phyloP scores from a whole-genome alignment of 2,329 filamentous ascomycete species.

The Cladosporium sp. region DNA sequence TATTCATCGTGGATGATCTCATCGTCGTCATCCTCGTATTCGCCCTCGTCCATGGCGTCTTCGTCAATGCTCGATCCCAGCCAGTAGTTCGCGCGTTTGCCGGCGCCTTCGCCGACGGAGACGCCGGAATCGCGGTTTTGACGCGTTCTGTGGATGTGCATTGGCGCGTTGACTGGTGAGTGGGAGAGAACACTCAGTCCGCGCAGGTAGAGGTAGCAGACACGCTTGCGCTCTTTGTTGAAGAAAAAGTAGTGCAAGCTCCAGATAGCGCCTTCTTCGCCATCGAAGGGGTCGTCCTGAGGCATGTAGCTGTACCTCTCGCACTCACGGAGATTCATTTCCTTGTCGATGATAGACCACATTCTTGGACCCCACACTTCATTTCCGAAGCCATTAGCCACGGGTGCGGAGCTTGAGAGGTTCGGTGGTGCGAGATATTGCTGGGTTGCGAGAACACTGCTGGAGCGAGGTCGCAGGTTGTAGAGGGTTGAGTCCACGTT shows the following conservation, averaged over 20 bases:
- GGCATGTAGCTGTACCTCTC: conserved; percentile 86
- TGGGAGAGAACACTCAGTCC: conserved; percentile 74
- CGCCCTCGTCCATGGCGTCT: conserved; percentile 14
- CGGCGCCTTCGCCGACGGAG: conserved; percentile 51
- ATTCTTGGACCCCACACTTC: conserved; percentile 76
- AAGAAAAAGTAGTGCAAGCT: conserved; percentile 97
- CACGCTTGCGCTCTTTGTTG: conserved; percentile 85
- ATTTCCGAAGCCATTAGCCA: conserved; percentile 21
- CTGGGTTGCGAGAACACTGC: conserved; percentile 15
- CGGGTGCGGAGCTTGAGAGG: conserved; percentile 22
- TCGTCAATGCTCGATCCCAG: conserved; percentile 50
- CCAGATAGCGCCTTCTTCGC: conserved; percentile 92
- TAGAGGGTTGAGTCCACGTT: conserved; percentile 82
- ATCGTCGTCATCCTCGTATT: conserved; percentile 30
- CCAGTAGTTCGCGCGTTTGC: conserved; percentile 85
- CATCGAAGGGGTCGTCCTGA: conserved; percentile 83
- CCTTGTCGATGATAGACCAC: conserved; percentile 88
- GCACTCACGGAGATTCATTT: conserved; percentile 89
- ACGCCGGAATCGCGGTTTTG: conserved; percentile 26
- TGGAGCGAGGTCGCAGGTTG: conserved; percentile 64
- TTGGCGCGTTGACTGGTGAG: conserved; percentile 47
- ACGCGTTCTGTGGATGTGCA: conserved; percentile 41
- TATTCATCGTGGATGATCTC: conserved; percentile 15
- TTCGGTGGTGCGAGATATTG: conserved; percentile 25
- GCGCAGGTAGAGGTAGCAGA: conserved; percentile 88